Evolutionary conservation across 2,329 filamentous ascomycete species (phyloP), one percentile per base, ranked within the genome.

Genomic region (Amesomyces nigricolor): DNA sequence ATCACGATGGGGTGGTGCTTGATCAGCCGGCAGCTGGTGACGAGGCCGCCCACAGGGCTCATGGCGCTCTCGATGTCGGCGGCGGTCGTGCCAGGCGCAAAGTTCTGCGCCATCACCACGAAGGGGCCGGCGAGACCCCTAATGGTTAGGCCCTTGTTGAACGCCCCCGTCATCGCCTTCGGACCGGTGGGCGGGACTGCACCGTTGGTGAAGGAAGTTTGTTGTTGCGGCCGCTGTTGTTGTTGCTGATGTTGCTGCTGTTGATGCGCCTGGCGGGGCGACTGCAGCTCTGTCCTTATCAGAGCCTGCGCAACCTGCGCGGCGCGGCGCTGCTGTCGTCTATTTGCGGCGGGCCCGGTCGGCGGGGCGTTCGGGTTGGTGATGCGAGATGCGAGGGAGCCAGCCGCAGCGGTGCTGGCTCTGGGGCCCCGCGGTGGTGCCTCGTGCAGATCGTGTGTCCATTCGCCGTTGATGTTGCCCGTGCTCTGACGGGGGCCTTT

Each of bases 41-140:
- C 78, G 58, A 85, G 76, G 30, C 86, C 87, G 39, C 86, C 87
- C n/a, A 88, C 74, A 0, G 83, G 83, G n/a, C 78, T 80, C 82
- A 94, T 85, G 54, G 89, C 89, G 63, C 85, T 88, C 74, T 91
- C 87, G 57, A 94, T 89, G 66, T 94, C 89, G 30, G 86, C 87
- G 1, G 86, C 86, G 6, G 89, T 91, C 0, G 89, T 94, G 38
- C 89, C 89, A 2, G 82, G 82, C 11, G 88, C 89, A 67, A 94
- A 90, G 74, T 94, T 94, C 70, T 88, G 86, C 2, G 86, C 88
- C 67, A 89, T 80, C 22, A 94, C 80, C 16, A 81, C 79, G 63
- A 81, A 89, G 1, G 87, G 87, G 0, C 87, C 86, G 0, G 85
- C 85, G 8, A 86, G 73, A n/a, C 89, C 89, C 51, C 83, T 78